A percentile compares a stretch with the other conserved stretches of the same genome.
These are phyloP conservation scores for Colletotrichum camelliae DNA, from an alignment of 2,329 filamentous ascomycete species.

Conservation along the genomic window DNA sequence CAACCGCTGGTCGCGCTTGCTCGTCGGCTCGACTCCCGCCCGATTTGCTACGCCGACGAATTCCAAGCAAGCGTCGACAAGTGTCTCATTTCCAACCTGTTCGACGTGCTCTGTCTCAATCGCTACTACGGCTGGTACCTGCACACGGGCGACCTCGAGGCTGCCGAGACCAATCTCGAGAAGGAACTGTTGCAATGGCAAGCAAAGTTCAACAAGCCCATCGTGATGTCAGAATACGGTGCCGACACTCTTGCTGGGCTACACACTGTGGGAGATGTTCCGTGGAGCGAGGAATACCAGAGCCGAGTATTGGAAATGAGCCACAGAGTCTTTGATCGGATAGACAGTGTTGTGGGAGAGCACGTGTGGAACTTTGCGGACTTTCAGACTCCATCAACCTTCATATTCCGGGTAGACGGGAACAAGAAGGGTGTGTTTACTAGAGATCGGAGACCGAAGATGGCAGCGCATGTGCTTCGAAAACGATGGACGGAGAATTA, in stretches of 20 bases:
- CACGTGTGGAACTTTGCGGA: conserved; percentile 32
- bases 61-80: not conserved
- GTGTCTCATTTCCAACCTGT: conserved; percentile 27
- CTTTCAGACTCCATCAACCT: conserved; percentile 24
- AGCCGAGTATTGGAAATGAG: conserved; percentile 29
- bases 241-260: conserved; percentile 32
- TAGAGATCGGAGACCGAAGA: conserved; percentile 28
- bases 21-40: conserved; percentile 27
- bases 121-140: conserved; percentile 34
- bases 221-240: conserved; percentile 35
- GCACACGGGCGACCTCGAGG: conserved; percentile 25
- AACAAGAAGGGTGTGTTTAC: conserved; percentile 32
- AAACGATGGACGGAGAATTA: conserved; percentile 16
- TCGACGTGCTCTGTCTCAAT: conserved; percentile 32
- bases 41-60: conserved; percentile 29
- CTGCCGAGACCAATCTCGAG: conserved; percentile 27
- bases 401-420: conserved; percentile 25
- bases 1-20: conserved; percentile 27
- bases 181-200: conserved; percentile 28
- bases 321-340: conserved; percentile 32
- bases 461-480: conserved; percentile 19
- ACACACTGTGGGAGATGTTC: conserved; percentile 28
- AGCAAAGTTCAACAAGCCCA: conserved; percentile 30
- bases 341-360: conserved; percentile 32
- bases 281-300: conserved; percentile 35